Base-by-base conservation (phyloP, 1,139 yeast genomes). In the Taphrina deformans region DNA sequence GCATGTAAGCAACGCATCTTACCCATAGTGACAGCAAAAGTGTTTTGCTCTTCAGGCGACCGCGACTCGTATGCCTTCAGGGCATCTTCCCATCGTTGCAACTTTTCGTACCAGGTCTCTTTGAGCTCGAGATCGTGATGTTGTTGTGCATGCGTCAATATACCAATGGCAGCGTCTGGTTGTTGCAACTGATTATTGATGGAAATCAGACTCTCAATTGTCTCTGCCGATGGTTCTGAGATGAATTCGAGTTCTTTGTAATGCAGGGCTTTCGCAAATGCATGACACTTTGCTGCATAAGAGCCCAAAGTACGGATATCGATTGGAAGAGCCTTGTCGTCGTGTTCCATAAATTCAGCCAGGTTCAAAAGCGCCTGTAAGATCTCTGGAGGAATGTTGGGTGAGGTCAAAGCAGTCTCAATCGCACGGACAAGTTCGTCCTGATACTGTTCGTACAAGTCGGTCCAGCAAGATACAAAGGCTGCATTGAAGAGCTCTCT, bases 71-170 rank as follows among this genome's bases (percentile, higher is more conserved):
- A 95, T 0, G 97, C 97, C 64, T 84, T 83, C 69, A 93, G 79
- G 0, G 99, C 99, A 76, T 95, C 99, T 70, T 93, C 98, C 99
- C 99, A 95, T 69, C 98, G 82, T 73, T 92, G 97, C 53, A 95
- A 79, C 75, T 92, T 93, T 75, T 93, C 99, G 72, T 89, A 93
- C 99, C 99, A 95, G 0, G 97, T 89, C 76, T 93, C 99, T 72
- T 92, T 93, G 69, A 95, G 80, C 75, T 92, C 97, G 59, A 93
- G 79, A 70, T 90, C 93, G 73, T 92, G 97, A 70, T 91, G 96
- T 69, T 89, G 85, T 74, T 95, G 98, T 0, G 99, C 98, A 75
- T 92, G 96, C 72, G 91, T 92, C 72, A 95, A 80, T 65, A 93
- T 92, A 69, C 99, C 99, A 67, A 93, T 90, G 0, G 99, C 99